A percentile compares a stretch with the other conserved stretches of the same genome.
These are phyloP conservation scores for Aureobasidium leucospermi DNA, from an alignment of 2,329 filamentous ascomycete genomes.

Conservation along the genomic window DNA sequence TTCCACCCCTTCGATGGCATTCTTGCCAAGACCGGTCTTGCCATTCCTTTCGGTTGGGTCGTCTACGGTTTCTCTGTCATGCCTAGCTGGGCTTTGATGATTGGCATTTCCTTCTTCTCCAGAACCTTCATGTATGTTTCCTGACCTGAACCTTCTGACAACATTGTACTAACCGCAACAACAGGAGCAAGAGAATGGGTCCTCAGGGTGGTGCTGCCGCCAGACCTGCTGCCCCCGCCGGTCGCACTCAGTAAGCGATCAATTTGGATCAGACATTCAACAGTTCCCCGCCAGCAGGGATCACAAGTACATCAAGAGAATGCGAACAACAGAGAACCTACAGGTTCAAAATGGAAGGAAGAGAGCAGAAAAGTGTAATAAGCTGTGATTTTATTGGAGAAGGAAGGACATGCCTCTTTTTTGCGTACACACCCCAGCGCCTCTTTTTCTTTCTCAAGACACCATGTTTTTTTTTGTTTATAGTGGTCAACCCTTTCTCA, in stretches of 20 bases:
- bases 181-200: slow-evolving; percentile 15
- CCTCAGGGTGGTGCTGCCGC: slow-evolving; percentile 6
- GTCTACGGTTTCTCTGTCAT: slow-evolving; percentile 56
- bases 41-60: slow-evolving; percentile 58
- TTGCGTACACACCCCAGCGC: neutral
- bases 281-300: neutral
- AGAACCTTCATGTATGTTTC: slow-evolving; percentile 65
- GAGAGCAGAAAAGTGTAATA: slow-evolving; percentile 4
- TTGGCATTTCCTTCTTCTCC: slow-evolving; percentile 65
- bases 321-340: neutral
- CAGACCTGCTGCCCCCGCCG: slow-evolving; percentile 3
- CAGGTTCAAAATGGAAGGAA: neutral
- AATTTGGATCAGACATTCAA: neutral
- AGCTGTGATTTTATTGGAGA: neutral
- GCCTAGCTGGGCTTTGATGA: slow-evolving; percentile 70
- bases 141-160: neutral
- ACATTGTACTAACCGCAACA: neutral
- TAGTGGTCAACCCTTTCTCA: too few species aligned
- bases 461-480: too few species aligned
- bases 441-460: neutral
- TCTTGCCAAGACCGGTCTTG: slow-evolving; percentile 54
- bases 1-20: slow-evolving; percentile 72
- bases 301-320: neutral
- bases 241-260: slow-evolving; percentile 5
- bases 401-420: neutral